Conservation (phyloP, 805 yeast genomes). For the Ogataea trehaloabstinens region DNA sequence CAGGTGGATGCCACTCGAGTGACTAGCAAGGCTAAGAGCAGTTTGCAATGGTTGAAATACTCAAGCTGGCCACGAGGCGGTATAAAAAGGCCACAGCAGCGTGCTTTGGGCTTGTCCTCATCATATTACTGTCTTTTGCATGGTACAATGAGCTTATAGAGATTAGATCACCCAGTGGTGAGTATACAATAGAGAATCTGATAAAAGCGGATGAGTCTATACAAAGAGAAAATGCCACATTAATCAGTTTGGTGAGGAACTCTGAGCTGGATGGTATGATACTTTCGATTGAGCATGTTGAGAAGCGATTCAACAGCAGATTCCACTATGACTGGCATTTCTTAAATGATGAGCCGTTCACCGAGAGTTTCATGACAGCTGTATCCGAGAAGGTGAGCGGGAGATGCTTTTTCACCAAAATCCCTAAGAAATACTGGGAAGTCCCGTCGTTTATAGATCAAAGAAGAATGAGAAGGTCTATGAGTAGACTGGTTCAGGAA, state of each 20-base stretch:
- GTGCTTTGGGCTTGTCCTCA: not conserved
- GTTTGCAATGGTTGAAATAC: not conserved
- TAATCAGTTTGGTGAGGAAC: constrained; percentile 46
- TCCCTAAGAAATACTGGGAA: constrained; percentile 47
- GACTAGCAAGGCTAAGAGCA: no score
- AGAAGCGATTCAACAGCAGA: constrained; percentile 37
- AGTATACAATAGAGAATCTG: constrained; percentile 1
- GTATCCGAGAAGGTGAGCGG: constrained; percentile 39
- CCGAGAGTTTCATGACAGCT: constrained; percentile 34
- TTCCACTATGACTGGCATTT: constrained; percentile 44
- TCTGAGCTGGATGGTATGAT: constrained; percentile 36
- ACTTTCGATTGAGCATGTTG: constrained; percentile 35
- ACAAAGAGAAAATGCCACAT: constrained; percentile 55
- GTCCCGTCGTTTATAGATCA: constrained; percentile 44
- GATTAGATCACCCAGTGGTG: not conserved
- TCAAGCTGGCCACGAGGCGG: constrained; percentile 1
- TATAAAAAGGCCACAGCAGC: not conserved
- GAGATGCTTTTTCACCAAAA: constrained; percentile 37
- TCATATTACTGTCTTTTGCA: not conserved
- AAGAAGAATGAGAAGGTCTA: constrained; percentile 28
- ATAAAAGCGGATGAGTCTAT: not conserved
- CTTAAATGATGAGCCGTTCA: constrained; percentile 46
- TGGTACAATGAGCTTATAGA: not conserved
- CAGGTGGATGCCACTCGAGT: no score
- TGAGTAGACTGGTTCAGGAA: constrained; percentile 26